Evolutionary conservation across 306 rosid species (phyloP), one percentile per base, ranked within the genome.

Genomic region (Gillenia trifoliata): DNA sequence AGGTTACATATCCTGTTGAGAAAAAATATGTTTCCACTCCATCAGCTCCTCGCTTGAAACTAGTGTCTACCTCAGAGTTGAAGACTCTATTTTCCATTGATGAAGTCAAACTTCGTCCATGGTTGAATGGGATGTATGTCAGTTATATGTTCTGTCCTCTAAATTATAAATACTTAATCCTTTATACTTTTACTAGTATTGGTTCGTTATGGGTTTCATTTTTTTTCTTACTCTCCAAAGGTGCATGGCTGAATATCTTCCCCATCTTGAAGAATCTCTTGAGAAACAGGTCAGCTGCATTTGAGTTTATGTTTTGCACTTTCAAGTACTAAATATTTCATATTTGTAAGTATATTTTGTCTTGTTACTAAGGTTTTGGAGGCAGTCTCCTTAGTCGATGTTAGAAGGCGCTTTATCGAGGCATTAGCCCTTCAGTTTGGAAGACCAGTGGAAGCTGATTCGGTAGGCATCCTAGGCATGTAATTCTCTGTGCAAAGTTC

Each of bases 211-310:
- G 20, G 30, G 3, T 13, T 8, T 71, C 6, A 73, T 65, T 62
- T 69, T 41, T 75, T 73, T 72, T 77, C 68, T 67, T 65, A 38
- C 75, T 77, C 66, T 29, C 63, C 36, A 67, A 23, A 92, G 99
- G 99, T 95, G 99, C 85, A 83, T 92, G 91, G 99, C 97, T 50
- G 94, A 95, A 86, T 95, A 90, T 80, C 95, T 95, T 67, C 94
- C 88, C 31, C 89, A 90, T 81, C 81, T 95, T 26, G 99, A 95
- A 86, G 98, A 95, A 86, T 80, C 83, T 78, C 92, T 95, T 67
- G 90, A 76, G 86, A 90, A 90, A 83, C 98, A 95, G 98, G 99
- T 95, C 66, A 69, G 89, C 78, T 74, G 23, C 29, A 63, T 61
- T 66, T 82, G 30, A 38, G 43, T 72, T 70, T 38, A 22, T 56